Percentiles rank a stretch among this genome's conserved stretches.
phyloP scores from a whole-genome alignment of 106 monocot species.

The Acorus calamus region DNA sequence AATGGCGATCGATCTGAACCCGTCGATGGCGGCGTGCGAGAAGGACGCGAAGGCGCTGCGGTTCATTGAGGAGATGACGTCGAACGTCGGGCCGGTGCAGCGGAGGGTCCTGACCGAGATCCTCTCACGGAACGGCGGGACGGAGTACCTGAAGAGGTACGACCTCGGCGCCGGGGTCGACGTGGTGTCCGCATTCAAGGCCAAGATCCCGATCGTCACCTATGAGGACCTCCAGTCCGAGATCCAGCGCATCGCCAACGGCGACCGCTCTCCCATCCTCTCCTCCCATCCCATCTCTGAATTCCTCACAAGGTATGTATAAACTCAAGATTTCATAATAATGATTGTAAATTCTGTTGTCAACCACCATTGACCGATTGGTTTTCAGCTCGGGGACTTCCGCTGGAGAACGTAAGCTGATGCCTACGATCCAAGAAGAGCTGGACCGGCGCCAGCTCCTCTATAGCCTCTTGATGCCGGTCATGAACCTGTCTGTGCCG shows the following conservation, averaged over 20 bases:
- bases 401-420: constrained; percentile 62
- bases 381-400: constrained; percentile 52
- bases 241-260: constrained; percentile 67
- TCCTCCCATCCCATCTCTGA: constrained; percentile 54
- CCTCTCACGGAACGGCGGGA: constrained; percentile 31
- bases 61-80: constrained; percentile 45
- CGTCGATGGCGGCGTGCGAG: constrained; percentile 21
- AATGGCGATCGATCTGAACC: no score
- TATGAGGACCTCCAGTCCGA: constrained; percentile 64
- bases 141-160: constrained; percentile 47
- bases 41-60: constrained; percentile 26
- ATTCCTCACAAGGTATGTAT: constrained; percentile 58
- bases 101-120: constrained; percentile 46
- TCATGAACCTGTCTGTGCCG: constrained; percentile 65
- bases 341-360: background rate
- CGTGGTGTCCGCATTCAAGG: constrained; percentile 28
- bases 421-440: constrained; percentile 61
- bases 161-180: constrained; percentile 25
- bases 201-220: constrained; percentile 40
- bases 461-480: constrained; percentile 71
- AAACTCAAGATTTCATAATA: background rate
- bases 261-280: constrained; percentile 63
- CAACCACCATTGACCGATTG: background rate
- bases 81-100: constrained; percentile 35
- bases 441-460: constrained; percentile 43